Percentiles rank a stretch among this genome's conserved stretches.
Evolutionary conservation across 805 yeast genomes (phyloP).

Genomic region (Candida montana): DNA sequence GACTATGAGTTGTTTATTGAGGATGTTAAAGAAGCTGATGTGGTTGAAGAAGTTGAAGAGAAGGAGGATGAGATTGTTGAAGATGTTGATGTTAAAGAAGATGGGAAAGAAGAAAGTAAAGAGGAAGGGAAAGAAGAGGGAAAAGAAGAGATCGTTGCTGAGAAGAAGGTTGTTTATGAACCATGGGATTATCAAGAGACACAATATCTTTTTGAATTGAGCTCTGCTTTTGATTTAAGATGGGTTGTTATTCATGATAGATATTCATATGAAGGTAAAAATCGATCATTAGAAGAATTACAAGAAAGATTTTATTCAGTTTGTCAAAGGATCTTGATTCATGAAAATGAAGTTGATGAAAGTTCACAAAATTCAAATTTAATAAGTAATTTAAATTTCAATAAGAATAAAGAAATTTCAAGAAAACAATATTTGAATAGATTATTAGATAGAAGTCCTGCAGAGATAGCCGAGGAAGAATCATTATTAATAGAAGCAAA

Average conservation of each 20-base stretch:
- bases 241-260: slow-evolving; percentile 67
- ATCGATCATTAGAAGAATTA: slow-evolving; percentile 67
- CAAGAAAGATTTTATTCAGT: slow-evolving; percentile 77
- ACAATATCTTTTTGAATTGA: slow-evolving; percentile 66
- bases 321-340: slow-evolving; percentile 47
- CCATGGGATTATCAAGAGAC: slow-evolving; percentile 80
- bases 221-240: slow-evolving; percentile 45
- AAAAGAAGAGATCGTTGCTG: slow-evolving; percentile 24
- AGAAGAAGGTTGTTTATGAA: too few relatives aligned
- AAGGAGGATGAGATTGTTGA: slow-evolving; percentile 3
- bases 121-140: slow-evolving; percentile 9
- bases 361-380: slow-evolving; percentile 46
- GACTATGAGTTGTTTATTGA: slow-evolving; percentile 51
- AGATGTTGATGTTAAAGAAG: background rate
- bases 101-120: background rate
- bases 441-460: slow-evolving; percentile 78
- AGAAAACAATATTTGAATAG: slow-evolving; percentile 78
- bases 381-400: slow-evolving; percentile 60
- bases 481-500: slow-evolving; percentile 89
- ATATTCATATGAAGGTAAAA: slow-evolving; percentile 29
- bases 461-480: slow-evolving; percentile 97
- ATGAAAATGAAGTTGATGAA: slow-evolving; percentile 34
- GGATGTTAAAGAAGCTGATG: slow-evolving; percentile 14
- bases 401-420: slow-evolving; percentile 65
- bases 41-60: background rate